Evolutionary conservation across 345 rosid species (phyloP), one percentile per base, ranked within the genome.

Genomic region (Eucalyptus sideroxylon): DNA sequence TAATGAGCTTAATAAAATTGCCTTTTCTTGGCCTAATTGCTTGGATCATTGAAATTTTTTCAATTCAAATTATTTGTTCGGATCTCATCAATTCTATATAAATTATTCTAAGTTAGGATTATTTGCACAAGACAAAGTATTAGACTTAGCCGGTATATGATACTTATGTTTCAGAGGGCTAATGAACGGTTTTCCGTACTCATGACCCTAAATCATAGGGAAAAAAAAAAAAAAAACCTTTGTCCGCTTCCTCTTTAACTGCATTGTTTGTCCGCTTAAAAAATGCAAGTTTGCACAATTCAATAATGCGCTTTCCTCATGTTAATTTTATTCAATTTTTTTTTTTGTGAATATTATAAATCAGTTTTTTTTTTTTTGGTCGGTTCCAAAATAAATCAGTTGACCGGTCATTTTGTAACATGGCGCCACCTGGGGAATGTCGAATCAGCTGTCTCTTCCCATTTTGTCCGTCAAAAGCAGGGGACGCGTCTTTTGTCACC

Each of bases 151-250:
- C 4, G 5, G 8, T 37, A 16, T 23, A 37, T 37, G 27, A 3
- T 77, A 37, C 14, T 77, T 6, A 5, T 21, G 27, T 77, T 77
- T 77, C 1, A 4, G 5, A 37, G 47, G 13, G 27, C 27, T 2
- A 6, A 3, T 17, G 11, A 34, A 5, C 7, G 21, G 14, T 19
- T 72, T 19, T 19, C 15, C 15, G 16, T 10, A 40, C 30, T 26
- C 85, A 11, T 77, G 16, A 77, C 30, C 27, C 5, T 23, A 77
- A 77, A 77, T 77, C 9, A 37, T 11, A 1, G 47, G 27, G 0
- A 11, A 72, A 19, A 19, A 10, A 67, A 3, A 1, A 9, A 10
- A 10, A 21, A 21, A 3, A 14, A 0, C 2, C 9, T 11, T 77
- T 37, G 16, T 77, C 9, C 30, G 0, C 30, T 77, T 24, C 47